Evolutionary conservation across 2,329 filamentous ascomycete genomes (phyloP), one percentile per base, ranked within the genome.

Genomic region (Orbilia oligospora): DNA sequence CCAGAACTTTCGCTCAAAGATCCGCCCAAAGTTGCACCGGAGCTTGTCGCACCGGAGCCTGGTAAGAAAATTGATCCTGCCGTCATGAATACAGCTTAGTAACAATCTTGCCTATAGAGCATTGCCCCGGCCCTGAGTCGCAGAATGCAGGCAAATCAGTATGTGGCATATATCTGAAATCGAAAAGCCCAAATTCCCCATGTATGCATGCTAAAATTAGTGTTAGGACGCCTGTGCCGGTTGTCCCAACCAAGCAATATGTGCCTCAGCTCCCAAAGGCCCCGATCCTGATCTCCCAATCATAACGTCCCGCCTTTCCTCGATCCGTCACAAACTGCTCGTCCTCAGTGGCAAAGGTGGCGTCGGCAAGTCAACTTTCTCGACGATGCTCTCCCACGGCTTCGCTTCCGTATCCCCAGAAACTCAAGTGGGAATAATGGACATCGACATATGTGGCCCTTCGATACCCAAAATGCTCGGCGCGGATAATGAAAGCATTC

Each of bases 391-490:
- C 18, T 92, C 93, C 1, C 93, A 97, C 83, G 94, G 93, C 0
- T 97, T 99, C 82, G 93, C 96, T 0, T 58, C 66, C 41, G 89
- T 90, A 14, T 93, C 97, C 84, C 90, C 91, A 0, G 89, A 91
- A 55, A 91, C 87, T 71, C 93, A 90, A 0, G 93, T 99, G 30
- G 96, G 95, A 20, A 91, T 99, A 82, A 97, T 98, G 93, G 96
- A 99, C 85, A 97, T 96, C 5, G 96, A 99, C 84, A 97, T 99
- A 80, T 97, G 94, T 85, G 96, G 96, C 0, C 96, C 96, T 0
- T 93, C 91, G 80, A 97, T 99, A 82, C 96, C 96, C 20, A 97
- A 97, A 86, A 98, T 99, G 95, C 94, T 99, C 91, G 96, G 96
- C 38, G 95, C 97, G 0, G 94, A 97, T 85, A 87, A 90, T 27